Evolutionary conservation across 768 basidiomycete species (phyloP), one percentile per base, ranked within the genome.

Genomic region (Neoboletus magnificus): DNA sequence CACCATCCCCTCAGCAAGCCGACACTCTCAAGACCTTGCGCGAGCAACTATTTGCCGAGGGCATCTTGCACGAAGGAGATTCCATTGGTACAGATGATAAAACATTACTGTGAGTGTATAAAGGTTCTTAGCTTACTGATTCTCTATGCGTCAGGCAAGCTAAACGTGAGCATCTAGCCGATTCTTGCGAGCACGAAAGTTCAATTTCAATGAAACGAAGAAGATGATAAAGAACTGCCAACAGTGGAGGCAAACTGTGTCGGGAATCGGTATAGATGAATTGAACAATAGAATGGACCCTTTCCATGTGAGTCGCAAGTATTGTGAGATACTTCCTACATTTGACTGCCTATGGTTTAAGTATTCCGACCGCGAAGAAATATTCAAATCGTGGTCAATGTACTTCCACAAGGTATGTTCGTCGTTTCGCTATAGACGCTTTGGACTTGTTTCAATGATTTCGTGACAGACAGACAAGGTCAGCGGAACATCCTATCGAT

Each of bases 351-450:
- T 33, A 42, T 55, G 50, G 4, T 40, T 45, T 49, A 54, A 91
- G 88, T 91, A 84, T 62, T 86, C 86, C 1, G 85, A 83, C 59
- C 82, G 88, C 42, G 77, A 82, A 49, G 77, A 79, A 1, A 82
- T 90, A 8, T 88, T 89, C 59, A 81, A 86, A 50, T 83, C 80
- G 58, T 91, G 88, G 88, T 87, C 87, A 4, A 80, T 89, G 76
- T 89, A 81, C 60, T 89, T 87, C 62, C 88, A 91, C 69, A 89
- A 89, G 75, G 86, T 82, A 48, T 30, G 78, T 56, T 25, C 23
- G 9, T 33, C 47, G 5, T 35, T 33, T 43, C 32, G n/a, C 10
- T 30, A 11, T 15, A 22, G 18, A 13, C 1, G 8, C 25, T 23
- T 35, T 45, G 47, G 8, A 12, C 8, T 52, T 13, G 27, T 20